phyloP scores from a whole-genome alignment of 2,329 filamentous ascomycete genomes.

The Ophiocordyceps robertsii region DNA sequence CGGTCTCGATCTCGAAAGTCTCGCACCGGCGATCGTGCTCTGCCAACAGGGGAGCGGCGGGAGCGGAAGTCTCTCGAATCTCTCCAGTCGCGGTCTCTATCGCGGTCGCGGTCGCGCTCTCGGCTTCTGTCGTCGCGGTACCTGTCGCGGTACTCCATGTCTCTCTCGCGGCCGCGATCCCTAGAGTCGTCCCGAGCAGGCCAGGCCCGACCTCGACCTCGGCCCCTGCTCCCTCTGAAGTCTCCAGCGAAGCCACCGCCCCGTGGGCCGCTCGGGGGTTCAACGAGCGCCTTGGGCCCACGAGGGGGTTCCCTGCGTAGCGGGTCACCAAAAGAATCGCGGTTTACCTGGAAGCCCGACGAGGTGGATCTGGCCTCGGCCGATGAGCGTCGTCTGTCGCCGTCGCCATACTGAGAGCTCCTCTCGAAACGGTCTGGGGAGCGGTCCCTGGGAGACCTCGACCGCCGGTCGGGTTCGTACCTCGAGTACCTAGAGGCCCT shows the following conservation, averaged over 20 bases:
- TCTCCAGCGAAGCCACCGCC: constrained; percentile 54
- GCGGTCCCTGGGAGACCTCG: constrained; percentile 53
- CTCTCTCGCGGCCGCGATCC: constrained; percentile 29
- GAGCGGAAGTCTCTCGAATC: constrained; percentile 23
- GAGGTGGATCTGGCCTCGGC: constrained; percentile 42
- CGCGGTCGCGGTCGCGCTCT: constrained; percentile 37
- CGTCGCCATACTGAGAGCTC: constrained; percentile 41
- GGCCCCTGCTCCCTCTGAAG: constrained; percentile 37
- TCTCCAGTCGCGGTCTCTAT: constrained; percentile 35
- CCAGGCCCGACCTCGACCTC: constrained; percentile 46
- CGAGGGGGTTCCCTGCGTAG: constrained; percentile 59
- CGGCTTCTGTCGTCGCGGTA: constrained; percentile 4
- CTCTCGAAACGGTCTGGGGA: constrained; percentile 54
- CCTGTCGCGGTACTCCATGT: constrained; percentile 2
- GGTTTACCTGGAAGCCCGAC: constrained; percentile 45
- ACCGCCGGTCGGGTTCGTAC: constrained; percentile 50
- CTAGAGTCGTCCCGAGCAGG: constrained; percentile 45
- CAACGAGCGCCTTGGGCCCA: constrained; percentile 67
- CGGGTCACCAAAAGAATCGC: constrained; percentile 43
- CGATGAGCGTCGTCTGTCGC: constrained; percentile 57
- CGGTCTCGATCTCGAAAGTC: constrained; percentile 49
- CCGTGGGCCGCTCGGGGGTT: constrained; percentile 53
- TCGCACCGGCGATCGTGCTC: constrained; percentile 52
- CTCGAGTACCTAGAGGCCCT: constrained; percentile 44
- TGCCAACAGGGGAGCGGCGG: constrained; percentile 44